phyloP scores from a whole-genome alignment of 129 eudicot species.

The Daucus carota region DH1_v3.0 NC_030386.2:39565501-39566000 shows the following conservation, averaged over 20 bases:
- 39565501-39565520: neutral
- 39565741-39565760: neutral
- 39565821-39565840: neutral
- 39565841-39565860: neutral
- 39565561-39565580: neutral
- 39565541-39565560: neutral
- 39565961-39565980: neutral
- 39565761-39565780: neutral
- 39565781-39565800: neutral
- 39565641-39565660: neutral
- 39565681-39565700: neutral
- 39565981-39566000: neutral
- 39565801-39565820: neutral
- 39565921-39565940: no score
- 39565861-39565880: neutral
- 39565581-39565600: neutral
- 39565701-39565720: no score
- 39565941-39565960: neutral
- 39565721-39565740: neutral
- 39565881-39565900: no score
- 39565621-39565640: neutral
- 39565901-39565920: no score
- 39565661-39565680: no score
- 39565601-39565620: neutral
- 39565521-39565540: neutral